Conservation (phyloP, 768 basidiomycete genomes). For the Lactarius tabidus region DNA sequence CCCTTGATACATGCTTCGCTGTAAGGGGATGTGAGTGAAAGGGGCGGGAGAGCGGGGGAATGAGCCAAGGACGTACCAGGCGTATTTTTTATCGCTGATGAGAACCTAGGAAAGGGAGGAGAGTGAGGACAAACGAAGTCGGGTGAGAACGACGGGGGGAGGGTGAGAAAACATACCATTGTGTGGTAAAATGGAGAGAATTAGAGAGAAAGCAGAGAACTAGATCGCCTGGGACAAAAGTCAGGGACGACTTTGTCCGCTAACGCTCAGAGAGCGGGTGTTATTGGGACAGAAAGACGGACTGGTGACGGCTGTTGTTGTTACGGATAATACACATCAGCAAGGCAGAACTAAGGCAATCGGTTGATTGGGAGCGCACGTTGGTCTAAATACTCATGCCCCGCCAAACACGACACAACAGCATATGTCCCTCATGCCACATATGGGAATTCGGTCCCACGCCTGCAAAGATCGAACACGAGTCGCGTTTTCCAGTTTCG, state of each 20-base stretch:
- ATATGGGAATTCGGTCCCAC: slow-evolving; percentile 9
- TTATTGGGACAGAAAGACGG: slow-evolving; percentile 27
- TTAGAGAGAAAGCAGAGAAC: slow-evolving; percentile 3
- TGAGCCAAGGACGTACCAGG: slow-evolving; percentile 52
- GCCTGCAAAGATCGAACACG: neutral
- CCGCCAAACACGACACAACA: slow-evolving; percentile 24
- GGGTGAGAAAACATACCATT: slow-evolving; percentile 14
- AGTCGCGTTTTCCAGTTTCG: neutral
- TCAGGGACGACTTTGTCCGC: slow-evolving; percentile 24
- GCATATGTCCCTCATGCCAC: slow-evolving; percentile 14
- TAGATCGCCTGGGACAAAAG: slow-evolving; percentile 24
- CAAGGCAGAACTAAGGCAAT: slow-evolving; percentile 16
- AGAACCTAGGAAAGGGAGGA: slow-evolving; percentile 46
- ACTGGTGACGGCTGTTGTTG: slow-evolving; percentile 19
- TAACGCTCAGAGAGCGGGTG: slow-evolving; percentile 27
- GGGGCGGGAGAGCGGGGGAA: neutral
- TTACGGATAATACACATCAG: slow-evolving; percentile 25
- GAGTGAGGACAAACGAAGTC: neutral
- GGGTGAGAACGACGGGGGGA: neutral
- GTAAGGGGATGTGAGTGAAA: slow-evolving; percentile 23
- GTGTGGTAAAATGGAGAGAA: neutral
- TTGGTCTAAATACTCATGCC: slow-evolving; percentile 19
- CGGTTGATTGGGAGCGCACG: slow-evolving; percentile 14
- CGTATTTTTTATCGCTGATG: slow-evolving; percentile 68
- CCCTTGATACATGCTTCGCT: slow-evolving; percentile 95